Conservation (phyloP, 257 asterid genomes). For the Nicotiana knightiana region DNA sequence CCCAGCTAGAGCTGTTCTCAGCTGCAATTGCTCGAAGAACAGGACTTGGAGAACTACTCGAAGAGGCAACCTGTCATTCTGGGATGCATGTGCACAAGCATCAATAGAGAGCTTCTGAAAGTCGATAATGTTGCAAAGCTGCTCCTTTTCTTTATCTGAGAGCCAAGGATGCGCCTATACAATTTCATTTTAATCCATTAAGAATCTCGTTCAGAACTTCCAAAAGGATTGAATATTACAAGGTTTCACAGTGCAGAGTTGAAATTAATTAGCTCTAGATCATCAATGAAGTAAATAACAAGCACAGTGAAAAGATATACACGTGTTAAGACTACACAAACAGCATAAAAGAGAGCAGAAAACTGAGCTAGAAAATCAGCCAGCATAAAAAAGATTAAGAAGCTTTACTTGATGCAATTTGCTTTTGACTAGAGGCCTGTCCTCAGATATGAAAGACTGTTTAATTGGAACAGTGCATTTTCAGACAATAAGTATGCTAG, state of each 20-base stretch:
- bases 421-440: neutral
- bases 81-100: conserved; percentile 98
- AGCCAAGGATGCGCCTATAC: conserved; percentile 89
- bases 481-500: neutral
- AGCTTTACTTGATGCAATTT: neutral
- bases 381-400: neutral
- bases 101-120: conserved; percentile 91
- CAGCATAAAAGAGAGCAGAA: conserved; percentile 1
- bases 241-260: conserved; percentile 1
- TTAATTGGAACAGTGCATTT: neutral
- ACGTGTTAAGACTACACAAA: neutral
- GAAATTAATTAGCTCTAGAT: neutral
- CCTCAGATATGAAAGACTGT: neutral
- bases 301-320: neutral
- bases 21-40: conserved; percentile 90
- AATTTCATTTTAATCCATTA: conserved; percentile 13
- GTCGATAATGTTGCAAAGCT: conserved; percentile 68
- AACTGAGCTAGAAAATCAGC: neutral
- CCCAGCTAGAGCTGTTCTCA: conserved; percentile 79
- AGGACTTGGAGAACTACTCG: conserved; percentile 82
- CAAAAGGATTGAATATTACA: too few relatives aligned
- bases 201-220: neutral
- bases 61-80: conserved; percentile 81
- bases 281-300: neutral
- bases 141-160: conserved; percentile 66